These are phyloP conservation scores for Tritrichomonas musculus DNA, from an alignment of 208 protist species.

Conservation along the genomic window DNA sequence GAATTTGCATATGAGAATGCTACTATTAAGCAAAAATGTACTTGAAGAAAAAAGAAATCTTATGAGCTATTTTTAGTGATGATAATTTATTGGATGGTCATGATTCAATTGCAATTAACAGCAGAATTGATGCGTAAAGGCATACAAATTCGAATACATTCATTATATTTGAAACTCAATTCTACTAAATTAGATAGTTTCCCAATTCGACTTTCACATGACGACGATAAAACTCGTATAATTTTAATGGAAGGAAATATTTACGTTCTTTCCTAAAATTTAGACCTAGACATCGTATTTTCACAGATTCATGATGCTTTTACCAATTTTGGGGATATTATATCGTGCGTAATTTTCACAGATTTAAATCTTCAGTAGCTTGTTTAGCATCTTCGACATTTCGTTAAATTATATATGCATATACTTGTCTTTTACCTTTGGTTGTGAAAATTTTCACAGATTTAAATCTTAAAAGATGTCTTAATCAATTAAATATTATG, in stretches of 20 bases:
- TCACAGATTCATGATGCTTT: conserved; percentile 3
- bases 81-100: no score
- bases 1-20: no score
- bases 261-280: neutral
- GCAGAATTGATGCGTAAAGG: no score
- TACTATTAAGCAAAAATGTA: no score
- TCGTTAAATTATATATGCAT: neutral
- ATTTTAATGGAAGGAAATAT: neutral
- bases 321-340: conserved; percentile 5
- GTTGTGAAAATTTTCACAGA: neutral
- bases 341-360: neutral
- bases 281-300: neutral
- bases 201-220: neutral
- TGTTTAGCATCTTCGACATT: no score
- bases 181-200: neutral
- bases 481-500: neutral
- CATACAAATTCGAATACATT: no score
- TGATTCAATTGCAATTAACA: no score
- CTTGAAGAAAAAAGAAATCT: no score
- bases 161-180: neutral
- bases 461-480: neutral
- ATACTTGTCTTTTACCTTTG: neutral
- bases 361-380: no score
- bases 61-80: no score
- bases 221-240: neutral